Base-by-base conservation (phyloP, 305 asterid genomes). In the Galium porrigens region DNA sequence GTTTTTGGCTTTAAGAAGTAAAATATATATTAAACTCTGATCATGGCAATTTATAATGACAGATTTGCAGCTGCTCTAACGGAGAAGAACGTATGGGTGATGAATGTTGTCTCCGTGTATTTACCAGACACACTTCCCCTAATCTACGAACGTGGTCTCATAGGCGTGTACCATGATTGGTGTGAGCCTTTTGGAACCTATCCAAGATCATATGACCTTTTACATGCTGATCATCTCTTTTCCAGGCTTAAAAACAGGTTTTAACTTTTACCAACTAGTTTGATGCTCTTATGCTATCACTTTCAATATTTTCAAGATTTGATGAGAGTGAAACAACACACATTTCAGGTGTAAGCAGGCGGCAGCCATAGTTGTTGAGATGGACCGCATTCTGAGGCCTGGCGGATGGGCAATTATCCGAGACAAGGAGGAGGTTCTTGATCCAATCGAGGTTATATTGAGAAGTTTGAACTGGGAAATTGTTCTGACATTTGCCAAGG, bases 211-310 rank as follows among this genome's bases (percentile, higher is more conserved):
- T 91, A 83, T 58, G 98, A 91, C 82, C 94, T 91, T 46, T 79
- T 91, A 60, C 96, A 91, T 71, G 98, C 94, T 4, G 98, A 91
- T 80, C 96, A 91, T 82, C 95, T 89, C 81, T 91, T 91, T 86
- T 91, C 98, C 8, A 86, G 96, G 81, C 90, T 89, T 55, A 91
- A 91, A 70, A 83, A 78, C 87, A 85, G 98, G 98, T 89, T n/a
- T 41, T 10, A 9, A 39, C 12, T 53, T 44, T 49, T 33, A 65
- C 53, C 55, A 69, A 59, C 36, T 70, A 34, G 7, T 46, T 52
- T 44, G 51, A 15, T 58, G 11, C 29, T 6, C 18, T 2, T 18
- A 7, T 41, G 14, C 39, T 54, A 55, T 17, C 36, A 18, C 33
- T 27, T 15, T n/a, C 1, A 27, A 1, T 27, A 27, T 37, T 8